These are phyloP conservation scores for Gypsophila paniculata DNA, from an alignment of 179 eudicot species.

Conservation along the genomic window DNA sequence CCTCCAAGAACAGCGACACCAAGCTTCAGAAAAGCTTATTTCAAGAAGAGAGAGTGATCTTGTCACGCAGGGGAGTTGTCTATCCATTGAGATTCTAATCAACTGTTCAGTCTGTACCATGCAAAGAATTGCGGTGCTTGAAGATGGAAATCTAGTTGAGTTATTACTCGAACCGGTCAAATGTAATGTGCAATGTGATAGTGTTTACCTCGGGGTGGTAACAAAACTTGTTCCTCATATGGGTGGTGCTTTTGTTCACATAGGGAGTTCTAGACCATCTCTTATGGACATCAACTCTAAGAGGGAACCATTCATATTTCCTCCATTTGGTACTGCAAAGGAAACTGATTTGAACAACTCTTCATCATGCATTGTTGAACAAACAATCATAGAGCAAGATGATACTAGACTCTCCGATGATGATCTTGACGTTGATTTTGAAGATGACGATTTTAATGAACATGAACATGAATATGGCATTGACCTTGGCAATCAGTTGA, in stretches of 20 bases:
- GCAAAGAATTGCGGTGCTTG: slow-evolving; percentile 95
- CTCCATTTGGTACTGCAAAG: slow-evolving; percentile 45
- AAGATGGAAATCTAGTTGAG: slow-evolving; percentile 81
- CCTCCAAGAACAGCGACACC: slow-evolving; percentile 31
- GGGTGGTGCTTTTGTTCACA: slow-evolving; percentile 97
- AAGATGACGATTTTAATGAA: slow-evolving; percentile 51
- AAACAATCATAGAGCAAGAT: slow-evolving; percentile 32
- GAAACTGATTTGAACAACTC: slow-evolving; percentile 39
- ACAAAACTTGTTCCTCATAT: slow-evolving; percentile 82
- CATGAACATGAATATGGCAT: slow-evolving; percentile 45
- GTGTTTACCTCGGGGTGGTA: slow-evolving; percentile 79
- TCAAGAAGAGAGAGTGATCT: slow-evolving; percentile 41
- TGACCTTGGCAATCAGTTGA: slow-evolving; percentile 29
- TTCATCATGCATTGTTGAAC: slow-evolving; percentile 28
- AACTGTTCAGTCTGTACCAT: slow-evolving; percentile 87
- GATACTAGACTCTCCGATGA: slow-evolving; percentile 47
- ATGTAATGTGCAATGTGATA: slow-evolving; percentile 77
- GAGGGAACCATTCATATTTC: slow-evolving; percentile 70
- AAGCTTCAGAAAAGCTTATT: slow-evolving; percentile 36
- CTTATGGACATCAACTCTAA: slow-evolving; percentile 67
- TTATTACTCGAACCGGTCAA: slow-evolving; percentile 81
- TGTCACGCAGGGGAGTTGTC: slow-evolving; percentile 32
- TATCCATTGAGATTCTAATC: slow-evolving; percentile 69
- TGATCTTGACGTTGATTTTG: slow-evolving; percentile 46
- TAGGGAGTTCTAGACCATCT: slow-evolving; percentile 67